These are phyloP conservation scores for Aphanomyces astaci DNA, from an alignment of 352 stramenopile species.

Conservation along the genomic window DNA sequence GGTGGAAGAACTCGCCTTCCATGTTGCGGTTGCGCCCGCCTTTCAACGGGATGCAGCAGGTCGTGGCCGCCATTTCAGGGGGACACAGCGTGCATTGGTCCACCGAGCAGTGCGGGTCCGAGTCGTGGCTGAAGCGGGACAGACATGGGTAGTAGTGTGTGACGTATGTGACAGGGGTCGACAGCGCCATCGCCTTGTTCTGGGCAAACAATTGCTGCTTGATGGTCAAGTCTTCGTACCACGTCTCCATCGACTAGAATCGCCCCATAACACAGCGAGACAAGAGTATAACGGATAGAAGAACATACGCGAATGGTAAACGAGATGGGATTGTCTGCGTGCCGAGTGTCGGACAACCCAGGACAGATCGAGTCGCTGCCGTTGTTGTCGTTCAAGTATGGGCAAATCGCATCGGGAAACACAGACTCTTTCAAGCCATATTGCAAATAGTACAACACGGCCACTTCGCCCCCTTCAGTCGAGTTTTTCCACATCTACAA, in stretches of 20 bases:
- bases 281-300: background rate
- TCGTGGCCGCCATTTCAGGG: slow-evolving; percentile 62
- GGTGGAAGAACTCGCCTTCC: slow-evolving; percentile 77
- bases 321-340: slow-evolving; percentile 47
- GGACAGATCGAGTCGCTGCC: slow-evolving; percentile 63
- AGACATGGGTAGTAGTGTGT: slow-evolving; percentile 81
- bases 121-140: slow-evolving; percentile 35
- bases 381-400: slow-evolving; percentile 46
- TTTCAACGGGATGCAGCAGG: slow-evolving; percentile 66
- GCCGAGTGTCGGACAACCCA: slow-evolving; percentile 31
- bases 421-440: slow-evolving; percentile 64
- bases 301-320: slow-evolving; percentile 44
- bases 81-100: slow-evolving; percentile 64
- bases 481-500: slow-evolving; percentile 69
- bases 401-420: slow-evolving; percentile 58
- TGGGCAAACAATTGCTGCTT: slow-evolving; percentile 58
- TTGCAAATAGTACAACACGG: slow-evolving; percentile 68
- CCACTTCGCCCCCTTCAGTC: slow-evolving; percentile 65
- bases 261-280: background rate
- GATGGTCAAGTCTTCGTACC: slow-evolving; percentile 76
- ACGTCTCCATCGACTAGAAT: slow-evolving; percentile 57
- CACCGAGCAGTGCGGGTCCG: slow-evolving; percentile 48
- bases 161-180: slow-evolving; percentile 59
- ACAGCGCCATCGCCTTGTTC: slow-evolving; percentile 72
- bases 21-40: slow-evolving; percentile 69